Evolutionary conservation across 2,329 filamentous ascomycete genomes (phyloP), one percentile per base, ranked within the genome.

Genomic region (Fusarium sp.): DNA sequence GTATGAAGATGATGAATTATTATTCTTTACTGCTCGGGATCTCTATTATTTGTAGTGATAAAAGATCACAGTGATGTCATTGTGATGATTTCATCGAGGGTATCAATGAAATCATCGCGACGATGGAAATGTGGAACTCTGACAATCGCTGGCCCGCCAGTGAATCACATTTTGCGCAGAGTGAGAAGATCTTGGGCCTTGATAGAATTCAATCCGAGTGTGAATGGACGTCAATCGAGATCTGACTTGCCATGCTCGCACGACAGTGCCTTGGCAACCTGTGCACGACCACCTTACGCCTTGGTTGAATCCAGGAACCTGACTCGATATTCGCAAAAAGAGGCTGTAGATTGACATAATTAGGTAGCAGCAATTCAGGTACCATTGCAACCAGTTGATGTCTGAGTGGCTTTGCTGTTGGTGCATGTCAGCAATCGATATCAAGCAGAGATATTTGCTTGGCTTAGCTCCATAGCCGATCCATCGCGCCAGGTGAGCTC

Each of bases 61-160:
- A 20, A 20, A 50, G n/a, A 11, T 36, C 46, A 44, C 34, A 8
- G 52, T 67, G 70, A 74, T 71, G 72, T 70, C 69, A 72, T 74
- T 4, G 15, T 18, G 34, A 74, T 72, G 72, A 73, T 71, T 74
- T 74, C 70, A 74, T 73, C 51, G 57, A 37, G 36, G 23, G 40
- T 15, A 40, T 69, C 57, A 41, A 74, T 74, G 72, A 74, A 70
- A 69, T 74, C 72, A 74, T 74, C 58, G 18, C 51, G 51, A 57
- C 18, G 53, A 60, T 36, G 18, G 28, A 66, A 69, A 54, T 73
- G 66, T 69, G 69, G 71, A 66, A 58, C 70, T 61, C 15, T 23
- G 11, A 18, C 15, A 16, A 57, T 44, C 59, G 23, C 28, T 50
- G 33, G 40, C 33, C 59, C 42, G 16, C 36, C 28, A 23, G 18